Percentiles rank a stretch among this genome's conserved stretches.
Evolutionary conservation across 805 yeast genomes (phyloP).

Genomic region (Candida golubevii): DNA sequence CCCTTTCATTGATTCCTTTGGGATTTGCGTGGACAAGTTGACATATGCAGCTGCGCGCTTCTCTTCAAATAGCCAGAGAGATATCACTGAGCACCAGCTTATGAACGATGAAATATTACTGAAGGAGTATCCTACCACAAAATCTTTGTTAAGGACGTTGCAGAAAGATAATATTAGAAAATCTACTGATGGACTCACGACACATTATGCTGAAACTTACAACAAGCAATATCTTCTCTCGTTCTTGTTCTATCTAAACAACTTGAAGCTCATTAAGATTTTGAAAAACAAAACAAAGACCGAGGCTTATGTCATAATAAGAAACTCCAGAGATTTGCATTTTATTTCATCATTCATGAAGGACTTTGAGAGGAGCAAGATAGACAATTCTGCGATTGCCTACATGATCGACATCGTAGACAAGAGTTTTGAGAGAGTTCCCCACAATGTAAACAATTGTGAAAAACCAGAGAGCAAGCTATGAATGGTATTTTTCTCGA

Average conservation of each 20-base stretch:
- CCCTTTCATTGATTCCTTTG: slow-evolving; percentile 34
- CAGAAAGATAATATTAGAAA: slow-evolving; percentile 15
- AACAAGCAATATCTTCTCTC: slow-evolving; percentile 41
- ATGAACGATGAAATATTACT: slow-evolving; percentile 21
- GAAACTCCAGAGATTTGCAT: slow-evolving; percentile 25
- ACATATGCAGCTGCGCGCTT: slow-evolving; percentile 9
- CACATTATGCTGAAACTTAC: slow-evolving; percentile 28
- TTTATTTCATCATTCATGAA: slow-evolving; percentile 22
- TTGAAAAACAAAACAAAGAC: slow-evolving; percentile 41
- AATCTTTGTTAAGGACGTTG: slow-evolving; percentile 13
- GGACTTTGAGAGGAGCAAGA: slow-evolving; percentile 13
- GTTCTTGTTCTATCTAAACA: slow-evolving; percentile 35
- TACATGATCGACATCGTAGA: slow-evolving; percentile 35
- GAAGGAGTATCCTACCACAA: slow-evolving; percentile 19
- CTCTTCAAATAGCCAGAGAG: slow-evolving; percentile 5
- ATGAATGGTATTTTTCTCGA: too few species aligned
- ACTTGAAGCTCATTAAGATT: slow-evolving; percentile 31
- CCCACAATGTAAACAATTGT: neutral
- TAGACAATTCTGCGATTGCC: slow-evolving; percentile 20
- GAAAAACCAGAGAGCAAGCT: neutral
- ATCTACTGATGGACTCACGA: slow-evolving; percentile 13
- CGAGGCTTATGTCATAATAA: slow-evolving; percentile 34
- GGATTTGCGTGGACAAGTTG: slow-evolving; percentile 25
- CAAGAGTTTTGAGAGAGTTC: slow-evolving; percentile 21
- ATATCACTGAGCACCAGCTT: slow-evolving; percentile 21